Base-by-base conservation (phyloP, 2,329 filamentous ascomycete species). In the Sporothrix phasma region DNA sequence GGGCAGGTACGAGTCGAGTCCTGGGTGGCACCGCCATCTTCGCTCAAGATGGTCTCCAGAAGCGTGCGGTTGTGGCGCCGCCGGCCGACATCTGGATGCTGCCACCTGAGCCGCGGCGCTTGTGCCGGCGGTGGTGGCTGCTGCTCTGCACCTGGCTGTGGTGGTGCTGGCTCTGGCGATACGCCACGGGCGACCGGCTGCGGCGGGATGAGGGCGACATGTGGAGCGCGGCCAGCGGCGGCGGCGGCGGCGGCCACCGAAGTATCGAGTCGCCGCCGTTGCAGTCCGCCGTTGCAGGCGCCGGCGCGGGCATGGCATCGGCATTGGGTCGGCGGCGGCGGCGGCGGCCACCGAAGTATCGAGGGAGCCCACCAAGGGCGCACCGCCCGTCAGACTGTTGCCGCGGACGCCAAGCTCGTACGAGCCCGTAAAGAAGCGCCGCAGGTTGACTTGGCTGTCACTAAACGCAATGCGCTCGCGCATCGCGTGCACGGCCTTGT, bases 381-480 rank as follows among this genome's bases (percentile, higher is more conserved):
- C 45, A 10, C 60, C 60, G 22, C 60, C 60, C 24, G 13, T 31
- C 8, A 61, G 11, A n/a, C 34, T 31, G 51, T 62, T 54, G 5
- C 56, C 37, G 13, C 22, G 70, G 70, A 58, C 66, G 64, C 46
- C 67, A 66, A 74, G 66, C 29, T 72, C 70, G 17, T 73, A 72
- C 11, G 71, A 71, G 15, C 72, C 73, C 37, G 76, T 73, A 54
- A 67, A 65, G 43, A 83, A 72, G 19, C 79, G 76, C 8, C 85
- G 78, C 39, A 88, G 71, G 66, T 88, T 81, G 10, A 84, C 80
- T 67, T 88, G 85, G 68, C 83, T 86, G 61, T 84, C 80, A 34
- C 84, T 87, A 70, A 90, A 90, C 17, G 87, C 85, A 2, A 90
- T 85, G 3, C 85, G 79, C 2, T 87, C 83, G 34, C 88, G 81